Base-by-base conservation (phyloP, 2,329 filamentous ascomycete genomes). In the Colletotrichum karsti region DNA sequence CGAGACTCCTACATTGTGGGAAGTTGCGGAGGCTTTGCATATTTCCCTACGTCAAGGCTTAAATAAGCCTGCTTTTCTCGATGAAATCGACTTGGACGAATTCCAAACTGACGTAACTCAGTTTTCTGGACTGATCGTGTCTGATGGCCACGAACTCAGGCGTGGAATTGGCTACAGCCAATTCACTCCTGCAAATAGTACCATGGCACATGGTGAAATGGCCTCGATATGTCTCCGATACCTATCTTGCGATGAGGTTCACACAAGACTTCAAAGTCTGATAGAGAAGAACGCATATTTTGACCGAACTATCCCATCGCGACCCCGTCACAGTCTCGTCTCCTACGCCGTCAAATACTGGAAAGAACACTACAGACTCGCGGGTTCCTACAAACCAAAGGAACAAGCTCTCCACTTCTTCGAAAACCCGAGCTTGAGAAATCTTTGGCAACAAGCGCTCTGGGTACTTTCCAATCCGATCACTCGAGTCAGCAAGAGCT, bases 341-440 rank as follows among this genome's bases (percentile, higher is more conserved):
- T 63, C 59, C 48, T 63, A 63, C 50, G 59, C 59, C 13, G 50
- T n/a, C 15, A 53, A n/a, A 13, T 48, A 63, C 30, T 63, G 59
- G 59, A 20, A 24, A 9, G 24, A 46, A 22, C 59, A 63, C 13
- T 63, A 63, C 35, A 18, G n/a, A n/a, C 37, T 55, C 7, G 59
- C 59, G 26, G 59, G 37, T 10, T n/a, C 22, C n/a, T 12, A 53
- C 10, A 22, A 18, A 4, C 59, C 59, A 15, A 56, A 41, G 12
- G 39, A 8, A 15, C 18, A 55, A 20, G 59, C 59, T 12, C 20
- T 46, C 24, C 10, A 30, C 10, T 35, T 63, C 15, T 56, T 63
- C 12, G 24, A 41, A 18, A n/a, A 56, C 39, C 18, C n/a, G 7
- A 56, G 55, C 24, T 8, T 46, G 6, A 15, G 41, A 12, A 55